These are phyloP conservation scores for Eucalyptus curtisii DNA, from an alignment of 345 rosid genomes.

Conservation along the genomic window DNA sequence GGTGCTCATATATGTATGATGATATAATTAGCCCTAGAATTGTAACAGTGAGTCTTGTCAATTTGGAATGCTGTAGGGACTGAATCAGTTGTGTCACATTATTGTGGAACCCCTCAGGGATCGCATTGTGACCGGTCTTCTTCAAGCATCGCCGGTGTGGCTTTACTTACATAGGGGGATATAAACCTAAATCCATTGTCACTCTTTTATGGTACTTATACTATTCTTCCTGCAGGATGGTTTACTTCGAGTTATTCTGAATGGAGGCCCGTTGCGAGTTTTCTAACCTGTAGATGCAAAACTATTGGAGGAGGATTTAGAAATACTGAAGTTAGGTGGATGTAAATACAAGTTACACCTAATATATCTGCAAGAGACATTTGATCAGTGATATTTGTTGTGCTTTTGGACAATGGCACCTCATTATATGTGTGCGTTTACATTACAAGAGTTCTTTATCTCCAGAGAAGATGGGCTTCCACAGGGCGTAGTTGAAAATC, in stretches of 20 bases:
- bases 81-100: conserved; percentile 61
- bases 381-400: neutral
- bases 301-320: conserved; percentile 71
- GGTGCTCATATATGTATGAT: neutral
- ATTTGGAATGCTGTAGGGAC: conserved; percentile 40
- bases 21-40: neutral
- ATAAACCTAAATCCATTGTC: neutral
- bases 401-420: neutral
- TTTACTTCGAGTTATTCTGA: conserved; percentile 65
- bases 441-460: conserved; percentile 69
- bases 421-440: neutral
- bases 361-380: neutral
- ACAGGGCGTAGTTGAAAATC: conserved; percentile 86
- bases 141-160: conserved; percentile 75
- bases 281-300: conserved; percentile 62
- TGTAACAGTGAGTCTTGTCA: neutral
- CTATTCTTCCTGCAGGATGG: conserved; percentile 48
- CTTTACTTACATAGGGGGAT: neutral
- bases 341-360: neutral
- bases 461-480: conserved; percentile 98
- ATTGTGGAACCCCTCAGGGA: conserved; percentile 84
- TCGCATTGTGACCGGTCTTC: conserved; percentile 76
- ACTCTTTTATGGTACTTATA: neutral
- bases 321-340: conserved; percentile 57
- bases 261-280: conserved; percentile 67